These are phyloP conservation scores for Penicillium polonicum DNA, from an alignment of 2,329 filamentous ascomycete genomes.

Conservation along the genomic window DNA sequence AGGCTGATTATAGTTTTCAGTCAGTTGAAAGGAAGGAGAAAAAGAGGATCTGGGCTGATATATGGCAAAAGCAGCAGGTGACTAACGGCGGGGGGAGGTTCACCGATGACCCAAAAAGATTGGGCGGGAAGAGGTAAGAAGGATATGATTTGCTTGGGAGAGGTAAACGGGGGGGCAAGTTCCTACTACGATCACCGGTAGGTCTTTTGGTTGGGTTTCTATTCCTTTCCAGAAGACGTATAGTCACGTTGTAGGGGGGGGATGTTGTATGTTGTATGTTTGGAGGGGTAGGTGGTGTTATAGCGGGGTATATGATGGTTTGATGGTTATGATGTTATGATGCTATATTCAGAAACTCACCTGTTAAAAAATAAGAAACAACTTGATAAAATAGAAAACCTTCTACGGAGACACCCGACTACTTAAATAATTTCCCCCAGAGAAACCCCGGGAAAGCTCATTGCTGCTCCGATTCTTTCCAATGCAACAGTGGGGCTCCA, in stretches of 20 bases:
- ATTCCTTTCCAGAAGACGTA: conserved; percentile 13
- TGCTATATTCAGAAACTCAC: conserved; percentile 15
- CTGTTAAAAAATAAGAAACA: conserved; percentile 16
- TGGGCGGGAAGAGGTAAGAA: conserved; percentile 22
- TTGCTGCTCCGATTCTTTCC: conserved; percentile 40
- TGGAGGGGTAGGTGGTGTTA: conserved; percentile 12
- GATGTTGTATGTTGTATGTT: background rate
- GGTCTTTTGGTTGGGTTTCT: conserved; percentile 3
- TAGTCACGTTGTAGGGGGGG: background rate
- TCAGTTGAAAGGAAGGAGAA: conserved; percentile 25
- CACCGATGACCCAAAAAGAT: conserved; percentile 44
- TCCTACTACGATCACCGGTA: conserved; percentile 18
- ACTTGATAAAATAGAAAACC: conserved; percentile 5
- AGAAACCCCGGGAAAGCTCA: conserved; percentile 30
- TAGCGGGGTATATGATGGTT: conserved; percentile 21
- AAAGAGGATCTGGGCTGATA: conserved; percentile 17
- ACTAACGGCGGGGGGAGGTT: conserved; percentile 38
- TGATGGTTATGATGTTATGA: conserved; percentile 1
- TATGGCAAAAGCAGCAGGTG: conserved; percentile 24
- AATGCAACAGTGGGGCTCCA: conserved; percentile 38
- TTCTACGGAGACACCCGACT: conserved; percentile 22
- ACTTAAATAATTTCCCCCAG: conserved; percentile 23
- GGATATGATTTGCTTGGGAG: conserved; percentile 22
- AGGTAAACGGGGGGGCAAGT: conserved; percentile 18
- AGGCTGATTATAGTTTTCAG: conserved; percentile 28